Conservation (phyloP, 1,139 yeast species). For the Martiniozyma asiatica region DNA sequence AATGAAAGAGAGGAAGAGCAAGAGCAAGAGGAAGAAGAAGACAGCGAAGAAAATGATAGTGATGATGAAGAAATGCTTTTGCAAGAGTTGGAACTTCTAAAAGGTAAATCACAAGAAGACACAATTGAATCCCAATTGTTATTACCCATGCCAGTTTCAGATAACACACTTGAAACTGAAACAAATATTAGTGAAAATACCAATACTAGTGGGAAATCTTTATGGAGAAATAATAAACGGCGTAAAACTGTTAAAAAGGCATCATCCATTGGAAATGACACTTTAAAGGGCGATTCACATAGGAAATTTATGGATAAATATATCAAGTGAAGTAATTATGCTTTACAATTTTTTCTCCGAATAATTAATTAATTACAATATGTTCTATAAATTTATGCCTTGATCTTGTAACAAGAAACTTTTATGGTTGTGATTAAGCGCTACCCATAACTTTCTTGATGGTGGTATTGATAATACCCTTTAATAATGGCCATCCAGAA, state of each 20-base stretch:
- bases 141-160: slow-evolving; percentile 10
- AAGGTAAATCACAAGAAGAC: slow-evolving; percentile 16
- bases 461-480: slow-evolving; percentile 38
- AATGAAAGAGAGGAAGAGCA: slow-evolving; percentile 24
- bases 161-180: slow-evolving; percentile 3
- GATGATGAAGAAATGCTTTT: slow-evolving; percentile 25
- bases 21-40: slow-evolving; percentile 7
- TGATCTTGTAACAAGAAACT: no score
- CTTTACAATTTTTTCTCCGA: no score
- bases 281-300: slow-evolving; percentile 60
- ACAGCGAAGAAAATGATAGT: slow-evolving; percentile 15
- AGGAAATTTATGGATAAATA: slow-evolving; percentile 58
- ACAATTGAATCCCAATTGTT: slow-evolving; percentile 27
- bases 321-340: slow-evolving; percentile 29
- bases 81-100: slow-evolving; percentile 31
- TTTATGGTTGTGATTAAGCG: neutral
- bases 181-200: no score
- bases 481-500: slow-evolving; percentile 70
- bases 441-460: slow-evolving; percentile 14
- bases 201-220: slow-evolving; percentile 14
- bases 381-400: no score
- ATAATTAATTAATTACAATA: no score
- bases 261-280: slow-evolving; percentile 31
- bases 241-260: slow-evolving; percentile 4
- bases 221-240: slow-evolving; percentile 31